Base-by-base conservation (phyloP, 306 rosid species). In the Sechiopsis laciniata region DNA sequence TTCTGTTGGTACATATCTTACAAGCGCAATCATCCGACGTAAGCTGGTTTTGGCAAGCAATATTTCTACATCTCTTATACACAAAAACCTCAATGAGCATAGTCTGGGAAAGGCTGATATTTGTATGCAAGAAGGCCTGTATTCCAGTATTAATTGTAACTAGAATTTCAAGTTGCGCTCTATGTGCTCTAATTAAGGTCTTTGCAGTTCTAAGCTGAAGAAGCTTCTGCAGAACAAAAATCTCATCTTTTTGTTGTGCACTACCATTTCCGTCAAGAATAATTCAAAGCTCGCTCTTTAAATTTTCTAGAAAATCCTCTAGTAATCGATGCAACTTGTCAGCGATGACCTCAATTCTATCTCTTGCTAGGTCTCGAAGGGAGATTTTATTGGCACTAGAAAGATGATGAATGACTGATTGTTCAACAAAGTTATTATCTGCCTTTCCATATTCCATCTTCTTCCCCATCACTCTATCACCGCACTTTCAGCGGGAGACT, bases 21-120 rank as follows among this genome's bases (percentile, higher is more conserved):
- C 99, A 94, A 67, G 96, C 79, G 76, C 99, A 94, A 73, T 94
- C 99, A 57, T 91, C 96, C 52, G 99, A 96, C 0, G 99, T 97
- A 77, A 94, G 93, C 86, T 80, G 92, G 87, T 83, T 94, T 83
- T 84, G 90, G 85, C 99, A 94, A 55, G 95, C 96, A 71, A 94
- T 87, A 76, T 94, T 94, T 77, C 99, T 81, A 84, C 99, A 94
- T 73, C 99, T 87, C 85, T 89, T 94, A 73, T 89, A 94, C 74
- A 86, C 82, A 73, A 91, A 94, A 79, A 94, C 83, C 79, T 91
- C 99, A 80, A 91, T 91, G 21, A 94, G 87, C 13, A 86, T 82
- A 65, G 95, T 86, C 79, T 91, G 96, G 0, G 99, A 87, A 35
- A 94, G 91, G 81, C 92, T 87, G 74, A 91, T 83, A 78, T 84